Percentiles rank a stretch among this genome's conserved stretches.
Evolutionary conservation across 2,329 filamentous ascomycete species (phyloP).

Genomic region (Basipetospora sp.): DNA sequence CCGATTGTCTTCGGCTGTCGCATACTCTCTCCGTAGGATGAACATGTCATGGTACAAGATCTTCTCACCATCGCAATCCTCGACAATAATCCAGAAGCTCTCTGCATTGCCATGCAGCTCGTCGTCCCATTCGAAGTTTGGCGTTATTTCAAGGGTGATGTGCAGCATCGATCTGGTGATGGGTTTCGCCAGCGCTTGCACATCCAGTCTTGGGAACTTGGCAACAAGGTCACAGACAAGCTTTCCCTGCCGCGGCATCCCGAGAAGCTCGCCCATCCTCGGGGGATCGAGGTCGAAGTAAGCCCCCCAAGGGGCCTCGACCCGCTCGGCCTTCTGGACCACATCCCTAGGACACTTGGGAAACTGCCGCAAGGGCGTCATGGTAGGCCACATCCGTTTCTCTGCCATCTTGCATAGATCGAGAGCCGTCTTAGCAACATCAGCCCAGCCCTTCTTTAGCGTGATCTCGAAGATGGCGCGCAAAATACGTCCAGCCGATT

Average conservation of each 20-base stretch:
- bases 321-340: conserved; percentile 80
- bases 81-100: conserved; percentile 92
- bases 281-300: conserved; percentile 96
- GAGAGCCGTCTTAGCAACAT: conserved; percentile 79
- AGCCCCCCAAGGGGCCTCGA: conserved; percentile 81
- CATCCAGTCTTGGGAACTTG: conserved; percentile 84
- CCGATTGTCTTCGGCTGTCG: conserved; percentile 71
- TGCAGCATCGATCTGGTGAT: conserved; percentile 87
- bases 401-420: conserved; percentile 98
- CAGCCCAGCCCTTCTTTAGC: conserved; percentile 92
- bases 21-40: conserved; percentile 78
- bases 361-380: conserved; percentile 91
- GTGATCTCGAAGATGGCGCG: conserved; percentile 93
- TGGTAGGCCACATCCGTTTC: conserved; percentile 98
- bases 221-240: conserved; percentile 73
- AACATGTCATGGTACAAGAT: conserved; percentile 93
- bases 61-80: conserved; percentile 93
- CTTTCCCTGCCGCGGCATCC: conserved; percentile 75
- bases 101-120: conserved; percentile 74
- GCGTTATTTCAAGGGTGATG: conserved; percentile 78
- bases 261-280: conserved; percentile 85
- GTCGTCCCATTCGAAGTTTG: conserved; percentile 93
- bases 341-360: conserved; percentile 69
- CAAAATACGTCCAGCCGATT: conserved; percentile 90
- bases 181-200: conserved; percentile 87